Percentiles rank a stretch among this genome's conserved stretches.
These are phyloP conservation scores for Inosperma sp. DNA, from an alignment of 768 basidiomycete genomes.

Conservation along the genomic window DNA sequence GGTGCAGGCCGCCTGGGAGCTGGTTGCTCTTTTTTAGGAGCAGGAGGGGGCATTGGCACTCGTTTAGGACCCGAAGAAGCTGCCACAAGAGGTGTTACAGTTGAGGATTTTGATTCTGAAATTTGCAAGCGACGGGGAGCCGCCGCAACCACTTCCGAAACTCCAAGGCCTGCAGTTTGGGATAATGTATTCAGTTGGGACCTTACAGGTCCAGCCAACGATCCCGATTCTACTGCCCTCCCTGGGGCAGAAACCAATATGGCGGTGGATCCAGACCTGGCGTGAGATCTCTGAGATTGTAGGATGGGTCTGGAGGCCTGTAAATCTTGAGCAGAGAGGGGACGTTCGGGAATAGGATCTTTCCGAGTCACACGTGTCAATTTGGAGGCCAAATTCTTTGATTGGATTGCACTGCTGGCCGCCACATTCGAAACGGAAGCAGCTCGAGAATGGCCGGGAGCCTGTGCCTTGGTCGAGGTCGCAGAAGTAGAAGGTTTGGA, in stretches of 20 bases:
- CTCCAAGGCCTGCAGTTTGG: conserved; percentile 9
- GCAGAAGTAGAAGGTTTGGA: conserved; percentile 24
- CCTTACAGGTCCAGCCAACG: too few relatives aligned
- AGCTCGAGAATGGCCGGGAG: conserved; percentile 20
- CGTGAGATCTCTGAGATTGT: too few relatives aligned
- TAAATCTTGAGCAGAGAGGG: too few relatives aligned
- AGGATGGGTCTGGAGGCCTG: too few relatives aligned
- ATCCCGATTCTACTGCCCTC: too few relatives aligned
- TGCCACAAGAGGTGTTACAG: conserved; percentile 9
- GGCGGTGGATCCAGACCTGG: too few relatives aligned
- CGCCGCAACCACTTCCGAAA: conserved; percentile 7
- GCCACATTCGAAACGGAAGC: conserved; percentile 24
- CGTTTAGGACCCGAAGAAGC: conserved; percentile 24
- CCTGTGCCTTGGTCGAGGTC: conserved; percentile 13
- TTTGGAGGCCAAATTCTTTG: conserved; percentile 15
- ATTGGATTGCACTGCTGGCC: conserved; percentile 13
- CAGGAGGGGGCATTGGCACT: conserved; percentile 22
- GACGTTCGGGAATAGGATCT: conserved; percentile 16
- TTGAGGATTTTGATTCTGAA: conserved; percentile 16
- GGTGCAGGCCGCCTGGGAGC: conserved; percentile 14
- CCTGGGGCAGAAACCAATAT: too few relatives aligned
- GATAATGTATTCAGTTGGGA: too few relatives aligned
- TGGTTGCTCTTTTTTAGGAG: conserved; percentile 15
- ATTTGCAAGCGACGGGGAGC: conserved; percentile 25
- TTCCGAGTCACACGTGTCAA: conserved; percentile 22